Percentiles rank a stretch among this genome's conserved stretches.
Conservation (phyloP, 2,329 filamentous ascomycete species). For the Hymenoscyphus repandus region DNA sequence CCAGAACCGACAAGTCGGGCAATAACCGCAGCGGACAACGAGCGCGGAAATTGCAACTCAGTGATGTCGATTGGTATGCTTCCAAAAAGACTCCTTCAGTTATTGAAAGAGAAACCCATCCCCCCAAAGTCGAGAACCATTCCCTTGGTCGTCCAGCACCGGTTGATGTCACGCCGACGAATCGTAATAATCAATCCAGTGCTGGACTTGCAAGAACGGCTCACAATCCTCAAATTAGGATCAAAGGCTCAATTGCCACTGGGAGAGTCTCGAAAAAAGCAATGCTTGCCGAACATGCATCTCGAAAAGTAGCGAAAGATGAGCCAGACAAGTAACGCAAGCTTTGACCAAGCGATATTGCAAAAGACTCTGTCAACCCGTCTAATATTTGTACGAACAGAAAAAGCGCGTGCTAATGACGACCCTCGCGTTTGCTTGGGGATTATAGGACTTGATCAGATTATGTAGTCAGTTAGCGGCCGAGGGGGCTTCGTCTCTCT, state of each 20-base stretch:
- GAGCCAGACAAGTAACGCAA: conserved; percentile 16
- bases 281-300: conserved; percentile 23
- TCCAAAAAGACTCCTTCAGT: conserved; percentile 19
- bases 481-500: conserved; percentile 12
- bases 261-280: conserved; percentile 22
- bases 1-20: conserved; percentile 32
- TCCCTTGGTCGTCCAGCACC: neutral
- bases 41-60: conserved; percentile 84
- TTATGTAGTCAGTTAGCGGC: conserved; percentile 3
- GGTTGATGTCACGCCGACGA: neutral
- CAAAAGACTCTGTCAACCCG: no score
- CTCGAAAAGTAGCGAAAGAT: conserved; percentile 7
- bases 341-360: neutral
- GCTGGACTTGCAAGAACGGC: neutral
- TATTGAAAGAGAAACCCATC: conserved; percentile 11
- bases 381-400: no score
- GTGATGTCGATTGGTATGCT: conserved; percentile 93
- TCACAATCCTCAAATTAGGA: neutral
- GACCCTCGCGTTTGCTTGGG: conserved; percentile 14
- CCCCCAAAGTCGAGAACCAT: neutral
- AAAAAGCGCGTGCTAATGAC: conserved; percentile 21
- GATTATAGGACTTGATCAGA: conserved; percentile 27
- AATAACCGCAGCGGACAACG: conserved; percentile 63
- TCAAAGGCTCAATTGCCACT: conserved; percentile 9
- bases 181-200: conserved; percentile 4